Conservation (phyloP, 83 land plant genomes). For the Picea abies region DNA sequence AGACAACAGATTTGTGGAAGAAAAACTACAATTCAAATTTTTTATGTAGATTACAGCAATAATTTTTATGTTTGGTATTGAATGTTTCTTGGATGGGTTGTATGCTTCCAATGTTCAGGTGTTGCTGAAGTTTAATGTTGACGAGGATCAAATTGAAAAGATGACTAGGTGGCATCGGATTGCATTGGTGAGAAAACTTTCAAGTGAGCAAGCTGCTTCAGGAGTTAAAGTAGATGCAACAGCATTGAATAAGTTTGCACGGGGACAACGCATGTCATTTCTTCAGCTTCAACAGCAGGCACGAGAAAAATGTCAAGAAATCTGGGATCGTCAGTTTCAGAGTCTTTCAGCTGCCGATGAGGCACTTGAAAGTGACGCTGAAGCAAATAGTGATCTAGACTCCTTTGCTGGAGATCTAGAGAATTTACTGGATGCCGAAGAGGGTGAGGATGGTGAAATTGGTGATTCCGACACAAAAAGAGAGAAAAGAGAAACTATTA, state of each 20-base stretch:
- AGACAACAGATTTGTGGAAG: too few relatives aligned
- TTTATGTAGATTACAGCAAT: too few relatives aligned
- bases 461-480: constrained; percentile 41
- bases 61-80: too few relatives aligned
- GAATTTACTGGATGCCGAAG: constrained; percentile 97
- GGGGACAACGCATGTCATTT: constrained; percentile 97
- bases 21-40: too few relatives aligned
- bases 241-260: constrained; percentile 90
- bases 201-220: constrained; percentile 98
- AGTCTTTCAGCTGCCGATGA: constrained; percentile 82
- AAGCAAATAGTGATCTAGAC: constrained; percentile 95
- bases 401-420: constrained; percentile 99
- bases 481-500: constrained; percentile 66
- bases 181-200: constrained; percentile 94
- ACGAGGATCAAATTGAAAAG: constrained; percentile 87
- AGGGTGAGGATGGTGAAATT: constrained; percentile 75
- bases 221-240: constrained; percentile 84
- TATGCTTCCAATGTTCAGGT: constrained; percentile 41
- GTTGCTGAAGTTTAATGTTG: constrained; percentile 85
- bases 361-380: constrained; percentile 86
- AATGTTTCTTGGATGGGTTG: too few relatives aligned
- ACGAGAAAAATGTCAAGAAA: constrained; percentile 97
- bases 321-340: constrained; percentile 97
- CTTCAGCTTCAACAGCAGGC: constrained; percentile 97
- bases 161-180: constrained; percentile 96